A percentile compares a stretch with the other conserved stretches of the same genome.
These are phyloP conservation scores for Hypsizygus ulmarius DNA, from an alignment of 1,284 basidiomycete genomes.

Conservation along the genomic window DNA sequence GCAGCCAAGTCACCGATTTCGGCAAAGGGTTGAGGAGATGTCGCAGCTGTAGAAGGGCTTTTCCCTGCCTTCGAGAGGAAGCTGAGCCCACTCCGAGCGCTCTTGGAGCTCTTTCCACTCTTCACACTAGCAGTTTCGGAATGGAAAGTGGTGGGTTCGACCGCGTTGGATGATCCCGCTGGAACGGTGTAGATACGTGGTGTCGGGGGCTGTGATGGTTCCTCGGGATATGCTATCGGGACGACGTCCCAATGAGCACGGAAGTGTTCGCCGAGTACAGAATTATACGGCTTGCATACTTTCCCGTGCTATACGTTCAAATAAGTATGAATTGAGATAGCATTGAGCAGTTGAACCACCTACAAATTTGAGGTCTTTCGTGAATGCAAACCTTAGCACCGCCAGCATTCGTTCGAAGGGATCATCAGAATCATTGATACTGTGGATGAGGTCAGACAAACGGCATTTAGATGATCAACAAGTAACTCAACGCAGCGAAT, in stretches of 20 bases:
- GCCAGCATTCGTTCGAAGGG: constrained; percentile 92
- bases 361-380: constrained; percentile 94
- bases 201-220: constrained; percentile 45
- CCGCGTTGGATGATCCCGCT: constrained; percentile 27
- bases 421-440: constrained; percentile 88
- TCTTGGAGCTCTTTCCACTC: constrained; percentile 57
- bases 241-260: constrained; percentile 82
- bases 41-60: constrained; percentile 56
- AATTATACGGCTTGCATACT: constrained; percentile 96
- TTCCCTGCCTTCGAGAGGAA: constrained; percentile 46
- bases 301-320: constrained; percentile 67
- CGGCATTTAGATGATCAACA: neutral
- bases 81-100: constrained; percentile 53
- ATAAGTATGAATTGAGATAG: constrained; percentile 7
- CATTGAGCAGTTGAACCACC: constrained; percentile 42
- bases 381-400: constrained; percentile 84
- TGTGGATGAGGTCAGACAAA: constrained; percentile 26
- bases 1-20: constrained; percentile 40
- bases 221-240: constrained; percentile 55
- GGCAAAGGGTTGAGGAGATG: constrained; percentile 43
- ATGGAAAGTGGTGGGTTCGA: constrained; percentile 25
- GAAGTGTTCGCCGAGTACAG: constrained; percentile 91
- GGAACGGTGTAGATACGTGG: constrained; percentile 44
- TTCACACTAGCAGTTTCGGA: constrained; percentile 57
- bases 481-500: constrained; percentile 74